Evolutionary conservation across 208 protist genomes (phyloP), one percentile per base, ranked within the genome.

Genomic region (Leishmania major): DNA sequence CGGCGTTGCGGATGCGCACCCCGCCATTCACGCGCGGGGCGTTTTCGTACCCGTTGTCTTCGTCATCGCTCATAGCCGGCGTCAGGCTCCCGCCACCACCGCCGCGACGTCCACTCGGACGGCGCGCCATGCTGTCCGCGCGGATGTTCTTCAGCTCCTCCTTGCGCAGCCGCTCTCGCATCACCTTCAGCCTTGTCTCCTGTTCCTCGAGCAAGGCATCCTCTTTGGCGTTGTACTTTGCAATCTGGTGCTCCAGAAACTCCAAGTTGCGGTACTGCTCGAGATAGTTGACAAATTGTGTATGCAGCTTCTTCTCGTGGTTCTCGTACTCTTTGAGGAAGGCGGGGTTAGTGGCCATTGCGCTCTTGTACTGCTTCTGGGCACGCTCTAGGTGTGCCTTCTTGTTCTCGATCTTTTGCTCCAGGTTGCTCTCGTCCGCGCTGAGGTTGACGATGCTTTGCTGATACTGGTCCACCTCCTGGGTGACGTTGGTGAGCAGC

Each of bases 321-420:
- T 94, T 96, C 74, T 99, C 97, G 85, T 98, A 99, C 85, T 99
- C 96, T 74, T 99, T 97, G 77, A 99, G 85, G 83, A 98, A 98
- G 28, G 94, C 93, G 3, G 97, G 97, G n/a, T 96, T 94, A 0
- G 98, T 96, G 17, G 90, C 92, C 90, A 98, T 93, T 40, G 98
- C 91, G 45, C 90, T 94, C 51, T 90, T 91, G 78, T 98, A 89
- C 64, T 97, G 91, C 85, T 99, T 99, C 86, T 98, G 92, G 19
- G 92, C 89, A 10, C 97, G 89, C 83, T 99, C 97, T 35, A 99
- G 85, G 81, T 99, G 96, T 1, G 91, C 87, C 71, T 96, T 95
- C 87, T 99, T 99, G 89, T 97, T 99, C 89, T 99, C 98, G 78
- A 99, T 98, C 89, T 99, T 99, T 71, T 96, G 93, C 89, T 98